Conservation (phyloP, 2,329 filamentous ascomycete species). For the Alternaria novae-zelandiae region DNA sequence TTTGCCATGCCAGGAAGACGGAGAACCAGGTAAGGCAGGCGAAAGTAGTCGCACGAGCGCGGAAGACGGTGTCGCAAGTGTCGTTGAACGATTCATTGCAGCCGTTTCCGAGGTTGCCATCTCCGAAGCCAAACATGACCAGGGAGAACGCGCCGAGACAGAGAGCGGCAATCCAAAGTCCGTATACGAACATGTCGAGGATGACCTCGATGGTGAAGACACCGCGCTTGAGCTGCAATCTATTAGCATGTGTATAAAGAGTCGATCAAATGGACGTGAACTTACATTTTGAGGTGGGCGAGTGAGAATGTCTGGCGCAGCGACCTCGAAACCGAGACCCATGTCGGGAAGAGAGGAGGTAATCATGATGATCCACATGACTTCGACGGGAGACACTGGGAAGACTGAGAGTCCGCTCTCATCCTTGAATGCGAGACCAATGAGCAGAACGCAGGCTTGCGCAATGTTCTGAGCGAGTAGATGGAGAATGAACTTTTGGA, state of each 20-base stretch:
- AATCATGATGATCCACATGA: conserved; percentile 50
- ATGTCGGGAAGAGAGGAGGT: conserved; percentile 46
- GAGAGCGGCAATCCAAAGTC: conserved; percentile 42
- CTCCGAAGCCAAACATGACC: conserved; percentile 43
- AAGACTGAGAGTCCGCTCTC: conserved; percentile 42
- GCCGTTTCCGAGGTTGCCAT: conserved; percentile 39
- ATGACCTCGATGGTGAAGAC: conserved; percentile 46
- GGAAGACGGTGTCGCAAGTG: conserved; percentile 43
- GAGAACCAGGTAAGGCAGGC: conserved; percentile 78
- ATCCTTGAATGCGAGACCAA: conserved; percentile 46
- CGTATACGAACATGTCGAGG: conserved; percentile 46
- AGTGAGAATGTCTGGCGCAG: conserved; percentile 42
- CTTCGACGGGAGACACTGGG: conserved; percentile 46
- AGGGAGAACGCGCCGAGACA: conserved; percentile 43
- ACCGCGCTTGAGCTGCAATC: conserved; percentile 27
- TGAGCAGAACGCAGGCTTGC: conserved; percentile 43
- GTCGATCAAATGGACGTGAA: background rate
- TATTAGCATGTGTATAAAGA: conserved; percentile 17
- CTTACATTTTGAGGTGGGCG: conserved; percentile 15
- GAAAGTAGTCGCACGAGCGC: conserved; percentile 74
- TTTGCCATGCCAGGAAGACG: conserved; percentile 79
- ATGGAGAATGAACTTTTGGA: conserved; percentile 51
- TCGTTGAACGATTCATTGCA: conserved; percentile 41
- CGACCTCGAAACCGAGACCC: conserved; percentile 45
- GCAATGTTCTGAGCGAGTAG: conserved; percentile 43